Base-by-base conservation (phyloP, 192 early-diverging fungal species). In the Backusella tarrabulga region DNA sequence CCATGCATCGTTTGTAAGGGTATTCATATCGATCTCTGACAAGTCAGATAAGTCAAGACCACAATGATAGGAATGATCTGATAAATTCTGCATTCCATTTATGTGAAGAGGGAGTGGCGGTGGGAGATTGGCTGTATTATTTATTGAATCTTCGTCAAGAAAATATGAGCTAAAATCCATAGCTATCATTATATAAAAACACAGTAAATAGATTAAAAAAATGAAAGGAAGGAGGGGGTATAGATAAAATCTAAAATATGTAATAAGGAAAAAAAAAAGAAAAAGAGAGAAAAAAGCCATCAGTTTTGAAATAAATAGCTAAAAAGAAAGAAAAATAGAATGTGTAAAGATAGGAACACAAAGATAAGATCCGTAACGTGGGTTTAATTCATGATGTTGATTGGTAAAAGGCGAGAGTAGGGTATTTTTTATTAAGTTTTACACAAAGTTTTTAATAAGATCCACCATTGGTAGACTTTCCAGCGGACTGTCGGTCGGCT, bases 401-500 rank as follows among this genome's bases (percentile, higher is more conserved):
- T 63, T 63, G 56, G 56, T 63, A 63, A 63, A 63, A 63, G 26
- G 11, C 11, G 23, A 63, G 56, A 29, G 26, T 29, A 14, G 56
- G 56, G 56, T 63, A 63, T 63, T 63, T 63, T 63, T 63, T 29
- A 29, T 63, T 63, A 26, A 63, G 56, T 29, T 63, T 26, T 63
- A 63, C 56, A 63, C 56, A 63, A 63, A 29, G 23, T 29, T 63
- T 63, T 63, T 63, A 63, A 63, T 26, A 63, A 63, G 56, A 63
- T 63, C 56, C 56, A 63, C 56, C n/a, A 63, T 63, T 63, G 56
- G 56, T 4, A 26, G 56, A 63, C 3, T 63, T 63, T 63, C 56
- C 56, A 11, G 56, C 21, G 56, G 56, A 63, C 76, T 87, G 85
- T 52, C 85, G 79, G 70, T 88, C 89, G 34, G 84, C 84, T 75